A percentile compares a stretch with the other conserved stretches of the same genome.
phyloP scores from a whole-genome alignment of 2,329 filamentous ascomycete species.

The Colletotrichum plurivorum region DNA sequence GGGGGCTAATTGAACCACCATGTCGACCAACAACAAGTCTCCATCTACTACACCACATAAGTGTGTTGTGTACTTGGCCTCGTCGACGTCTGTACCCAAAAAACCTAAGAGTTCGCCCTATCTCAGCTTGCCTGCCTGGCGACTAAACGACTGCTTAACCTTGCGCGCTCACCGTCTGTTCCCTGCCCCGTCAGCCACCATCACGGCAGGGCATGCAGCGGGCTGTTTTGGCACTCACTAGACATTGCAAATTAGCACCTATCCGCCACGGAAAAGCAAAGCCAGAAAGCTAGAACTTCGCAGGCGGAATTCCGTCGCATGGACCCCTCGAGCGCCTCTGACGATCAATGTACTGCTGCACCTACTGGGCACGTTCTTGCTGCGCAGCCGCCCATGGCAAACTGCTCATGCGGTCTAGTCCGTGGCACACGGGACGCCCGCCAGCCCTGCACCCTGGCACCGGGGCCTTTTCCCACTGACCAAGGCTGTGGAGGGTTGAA shows the following conservation, averaged over 20 bases:
- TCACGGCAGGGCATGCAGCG: background rate
- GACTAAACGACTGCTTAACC: background rate
- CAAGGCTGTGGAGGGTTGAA: background rate
- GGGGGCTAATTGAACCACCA: constrained; percentile 6
- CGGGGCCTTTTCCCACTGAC: background rate
- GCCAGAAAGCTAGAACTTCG: background rate
- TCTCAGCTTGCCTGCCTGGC: constrained; percentile 2
- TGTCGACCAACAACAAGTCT: constrained; percentile 7
- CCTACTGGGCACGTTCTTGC: constrained; percentile 9
- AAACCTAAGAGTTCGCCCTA: constrained; percentile 12
- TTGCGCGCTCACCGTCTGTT: constrained; percentile 12
- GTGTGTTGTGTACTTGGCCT: no score
- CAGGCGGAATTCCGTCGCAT: background rate
- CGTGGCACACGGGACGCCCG: constrained; percentile 15
- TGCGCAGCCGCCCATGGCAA: background rate
- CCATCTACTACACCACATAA: no score
- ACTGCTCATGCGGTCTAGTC: constrained; percentile 18
- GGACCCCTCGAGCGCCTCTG: constrained; percentile 23
- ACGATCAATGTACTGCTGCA: constrained; percentile 3
- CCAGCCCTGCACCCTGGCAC: constrained; percentile 4
- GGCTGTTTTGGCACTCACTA: background rate
- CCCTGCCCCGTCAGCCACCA: background rate
- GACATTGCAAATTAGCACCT: background rate
- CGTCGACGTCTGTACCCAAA: no score
- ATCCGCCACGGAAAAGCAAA: background rate